Base-by-base conservation (phyloP, 2,329 filamentous ascomycete species). In the Pseudogymnoascus sp. region DNA sequence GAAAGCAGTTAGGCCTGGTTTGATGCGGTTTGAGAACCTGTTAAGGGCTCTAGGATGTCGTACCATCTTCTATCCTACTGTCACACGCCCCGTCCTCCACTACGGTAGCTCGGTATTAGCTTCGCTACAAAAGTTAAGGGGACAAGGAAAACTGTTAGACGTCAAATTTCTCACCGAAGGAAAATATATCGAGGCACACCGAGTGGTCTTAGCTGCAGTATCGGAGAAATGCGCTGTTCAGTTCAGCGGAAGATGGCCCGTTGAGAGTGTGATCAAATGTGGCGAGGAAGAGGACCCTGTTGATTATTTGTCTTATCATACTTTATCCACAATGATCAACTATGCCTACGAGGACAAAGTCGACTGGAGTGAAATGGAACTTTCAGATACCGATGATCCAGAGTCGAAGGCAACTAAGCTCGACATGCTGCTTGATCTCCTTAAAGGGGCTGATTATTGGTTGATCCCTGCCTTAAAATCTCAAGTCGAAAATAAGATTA, bases 361-460 rank as follows among this genome's bases (percentile, higher is more conserved):
- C n/a, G 61, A 70, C 35, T 69, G 67, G 68, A 49, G 43, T 9
- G 61, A 64, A n/a, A 67, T 70, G 67, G 45, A 68, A 11, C 65
- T 68, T 1, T 35, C 59, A 3, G 63, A 65, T 3, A 31, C 12
- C 5, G 68, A 69, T 12, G 63, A 64, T 52, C 23, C 28, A 6
- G 62, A 65, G 1, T 18, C 38, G 0, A 68, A 49, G 14, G 61
- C 61, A 1, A n/a, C 14, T 4, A 71, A 71, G 62, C 63, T 70
- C 0, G 45, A 66, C 9, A 28, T 67, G 33, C 65, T 71, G 1
- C 58, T 71, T 1, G 63, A 71, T 62, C 43, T 71, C 2, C 65
- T 63, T 43, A 65, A 66, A 45, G 69, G 68, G 2, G 67, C 69
- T 2, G 64, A 70, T 38, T 69, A 63, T 25, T 70, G 66, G 66